Percentiles rank a stretch among this genome's conserved stretches.
phyloP scores from a whole-genome alignment of 2,329 filamentous ascomycete genomes.

The Apiospora malaysiana region DNA sequence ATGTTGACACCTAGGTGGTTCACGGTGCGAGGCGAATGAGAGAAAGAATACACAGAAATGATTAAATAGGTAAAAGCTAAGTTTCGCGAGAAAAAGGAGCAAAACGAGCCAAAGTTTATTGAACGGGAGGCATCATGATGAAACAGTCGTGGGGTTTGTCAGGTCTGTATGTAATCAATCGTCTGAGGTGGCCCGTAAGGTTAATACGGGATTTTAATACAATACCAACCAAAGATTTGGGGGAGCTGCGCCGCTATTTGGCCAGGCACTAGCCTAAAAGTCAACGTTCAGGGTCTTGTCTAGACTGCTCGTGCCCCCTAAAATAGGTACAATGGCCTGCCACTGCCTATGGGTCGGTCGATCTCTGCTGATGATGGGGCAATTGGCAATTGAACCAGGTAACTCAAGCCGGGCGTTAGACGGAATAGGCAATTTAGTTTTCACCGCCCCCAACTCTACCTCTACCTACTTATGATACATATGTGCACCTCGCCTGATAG shows the following conservation, averaged over 20 bases:
- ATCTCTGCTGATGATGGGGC: slow-evolving; percentile 16
- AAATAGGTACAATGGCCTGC: background rate
- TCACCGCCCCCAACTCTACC: background rate
- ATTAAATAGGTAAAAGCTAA: background rate
- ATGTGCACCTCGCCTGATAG: background rate
- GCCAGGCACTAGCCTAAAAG: background rate
- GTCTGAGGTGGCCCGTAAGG: background rate
- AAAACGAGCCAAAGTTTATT: slow-evolving; percentile 4
- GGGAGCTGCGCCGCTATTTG: too few relatives aligned
- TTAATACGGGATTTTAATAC: background rate
- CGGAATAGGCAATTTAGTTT: background rate
- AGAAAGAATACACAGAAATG: background rate
- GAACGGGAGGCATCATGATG: background rate
- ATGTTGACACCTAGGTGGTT: background rate
- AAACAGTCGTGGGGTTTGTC: slow-evolving; percentile 4
- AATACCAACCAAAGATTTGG: background rate
- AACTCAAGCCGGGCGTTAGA: background rate
- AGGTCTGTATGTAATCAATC: background rate
- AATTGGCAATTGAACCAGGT: background rate
- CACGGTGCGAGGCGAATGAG: background rate
- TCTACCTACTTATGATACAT: too few relatives aligned
- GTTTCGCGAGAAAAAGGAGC: background rate
- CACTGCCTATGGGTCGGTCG: background rate
- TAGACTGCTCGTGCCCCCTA: background rate
- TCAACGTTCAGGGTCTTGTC: slow-evolving; percentile 6